phyloP scores from a whole-genome alignment of 2,329 filamentous ascomycete species.

The Curvularia sp. region DNA sequence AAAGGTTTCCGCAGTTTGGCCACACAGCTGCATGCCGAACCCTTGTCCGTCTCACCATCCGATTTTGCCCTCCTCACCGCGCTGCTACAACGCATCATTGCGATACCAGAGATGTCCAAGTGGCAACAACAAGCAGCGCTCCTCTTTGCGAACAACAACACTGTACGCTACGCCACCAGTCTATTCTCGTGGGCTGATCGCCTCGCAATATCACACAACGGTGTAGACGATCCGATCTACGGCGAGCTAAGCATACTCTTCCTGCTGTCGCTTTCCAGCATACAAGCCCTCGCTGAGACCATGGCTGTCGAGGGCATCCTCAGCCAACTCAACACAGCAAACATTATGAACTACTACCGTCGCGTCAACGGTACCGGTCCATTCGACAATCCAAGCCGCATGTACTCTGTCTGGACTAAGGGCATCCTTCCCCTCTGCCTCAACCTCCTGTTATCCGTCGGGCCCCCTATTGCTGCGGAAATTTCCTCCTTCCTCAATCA shows the following conservation, averaged over 20 bases:
- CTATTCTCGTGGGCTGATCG: constrained; percentile 95
- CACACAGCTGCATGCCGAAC: constrained; percentile 78
- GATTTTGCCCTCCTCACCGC: constrained; percentile 89
- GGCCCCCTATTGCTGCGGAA: constrained; percentile 81
- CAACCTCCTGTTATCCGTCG: constrained; percentile 84
- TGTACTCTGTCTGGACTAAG: constrained; percentile 89
- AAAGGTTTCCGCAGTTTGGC: constrained; percentile 84
- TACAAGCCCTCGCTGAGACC: constrained; percentile 83
- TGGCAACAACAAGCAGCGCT: constrained; percentile 60
- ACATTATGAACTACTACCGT: constrained; percentile 78
- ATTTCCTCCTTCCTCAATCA: constrained; percentile 87
- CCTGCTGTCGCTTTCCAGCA: constrained; percentile 82
- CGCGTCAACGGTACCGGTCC: constrained; percentile 73
- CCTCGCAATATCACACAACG: constrained; percentile 63
- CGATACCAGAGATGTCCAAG: constrained; percentile 75
- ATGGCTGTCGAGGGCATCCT: constrained; percentile 87
- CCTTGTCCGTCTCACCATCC: constrained; percentile 69
- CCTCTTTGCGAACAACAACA: constrained; percentile 66
- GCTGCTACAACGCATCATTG: constrained; percentile 82
- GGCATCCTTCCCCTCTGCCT: constrained; percentile 87
- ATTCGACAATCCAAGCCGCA: constrained; percentile 75
- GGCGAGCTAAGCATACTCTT: constrained; percentile 91
- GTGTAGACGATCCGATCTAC: constrained; percentile 82
- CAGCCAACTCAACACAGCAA: constrained; percentile 78
- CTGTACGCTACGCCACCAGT: constrained; percentile 80